Evolutionary conservation across 768 basidiomycete genomes (phyloP), one percentile per base, ranked within the genome.

Genomic region (Termitomyces sp.): DNA sequence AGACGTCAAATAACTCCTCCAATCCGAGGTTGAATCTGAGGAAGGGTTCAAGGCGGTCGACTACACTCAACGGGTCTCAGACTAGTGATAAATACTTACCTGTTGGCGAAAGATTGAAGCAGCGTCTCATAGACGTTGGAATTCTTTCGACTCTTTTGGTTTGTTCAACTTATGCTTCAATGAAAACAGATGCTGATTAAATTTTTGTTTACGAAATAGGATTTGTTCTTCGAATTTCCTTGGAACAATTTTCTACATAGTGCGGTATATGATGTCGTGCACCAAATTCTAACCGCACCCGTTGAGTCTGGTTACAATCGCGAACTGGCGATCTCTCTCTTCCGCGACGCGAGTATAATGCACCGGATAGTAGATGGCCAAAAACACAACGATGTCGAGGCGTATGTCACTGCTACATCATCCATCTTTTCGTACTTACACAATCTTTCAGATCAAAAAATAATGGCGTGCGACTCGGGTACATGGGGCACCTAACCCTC

Each of bases 191-290:
- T 14, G 12, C 37, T 52, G 26, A 52, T 26, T 30, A 39, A 2
- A 3, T 14, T n/a, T 6, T 14, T 58, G 53, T 40, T 56, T 37
- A 47, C 7, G 27, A 49, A 45, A 24, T 65, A 96, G 94, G 91
- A 95, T 65, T 79, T 98, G 37, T 98, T 98, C 78, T 98, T 98
- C 69, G 88, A 90, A 59, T 97, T 89, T 66, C 95, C 95, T 0
- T 93, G 92, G 89, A 98, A 99, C 73, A 98, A 98, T 69, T 98
- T 98, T 71, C 74, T 98, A 32, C 97, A 99, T 69, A 94, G 92
- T 66, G 89, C 95, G 32, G 93, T 97, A 18, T 98, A 98, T 68
- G 97, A 99, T 69, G 77, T 97, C 57, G 79, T 98, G 1, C 97
- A 98, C 68, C 97, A 98, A 71, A 88, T 98, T 45, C 80, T 99